phyloP scores from a whole-genome alignment of 2,329 filamentous ascomycete species.

The Nemania abortiva region DNA sequence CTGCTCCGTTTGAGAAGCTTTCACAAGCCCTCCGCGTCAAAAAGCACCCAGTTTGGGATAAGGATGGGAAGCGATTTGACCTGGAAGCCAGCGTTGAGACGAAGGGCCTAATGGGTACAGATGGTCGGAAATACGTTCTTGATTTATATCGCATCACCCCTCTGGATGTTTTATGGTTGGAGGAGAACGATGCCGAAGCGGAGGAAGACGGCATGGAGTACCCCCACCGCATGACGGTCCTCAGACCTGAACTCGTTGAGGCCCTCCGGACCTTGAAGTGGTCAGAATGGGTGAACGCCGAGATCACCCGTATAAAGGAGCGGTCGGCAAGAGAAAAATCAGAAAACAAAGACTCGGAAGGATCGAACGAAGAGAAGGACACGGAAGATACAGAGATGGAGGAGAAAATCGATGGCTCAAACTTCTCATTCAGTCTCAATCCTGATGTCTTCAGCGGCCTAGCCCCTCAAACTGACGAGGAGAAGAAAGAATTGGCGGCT shows the following conservation, averaged over 20 bases:
- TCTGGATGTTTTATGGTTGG: slow-evolving; percentile 89
- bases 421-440: slow-evolving; percentile 90
- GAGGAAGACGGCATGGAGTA: slow-evolving; percentile 68
- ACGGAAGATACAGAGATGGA: slow-evolving; percentile 58
- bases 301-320: slow-evolving; percentile 71
- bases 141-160: slow-evolving; percentile 96
- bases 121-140: slow-evolving; percentile 96
- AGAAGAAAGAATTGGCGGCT: slow-evolving; percentile 83
- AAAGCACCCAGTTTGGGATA: slow-evolving; percentile 97
- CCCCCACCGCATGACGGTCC: slow-evolving; percentile 95
- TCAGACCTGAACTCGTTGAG: slow-evolving; percentile 91
- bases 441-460: slow-evolving; percentile 97
- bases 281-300: slow-evolving; percentile 85
- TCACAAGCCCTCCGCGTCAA: slow-evolving; percentile 93
- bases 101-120: slow-evolving; percentile 95
- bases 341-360: slow-evolving; percentile 45
- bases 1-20: slow-evolving; percentile 85
- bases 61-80: slow-evolving; percentile 89
- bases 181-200: slow-evolving; percentile 71
- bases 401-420: slow-evolving; percentile 84
- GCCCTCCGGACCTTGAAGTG: slow-evolving; percentile 86
- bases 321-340: slow-evolving; percentile 50
- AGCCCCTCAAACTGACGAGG: slow-evolving; percentile 86
- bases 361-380: slow-evolving; percentile 45
- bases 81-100: slow-evolving; percentile 97